Base-by-base conservation (phyloP, 2,329 filamentous ascomycete species). In the Geosmithia morbida region DNA sequence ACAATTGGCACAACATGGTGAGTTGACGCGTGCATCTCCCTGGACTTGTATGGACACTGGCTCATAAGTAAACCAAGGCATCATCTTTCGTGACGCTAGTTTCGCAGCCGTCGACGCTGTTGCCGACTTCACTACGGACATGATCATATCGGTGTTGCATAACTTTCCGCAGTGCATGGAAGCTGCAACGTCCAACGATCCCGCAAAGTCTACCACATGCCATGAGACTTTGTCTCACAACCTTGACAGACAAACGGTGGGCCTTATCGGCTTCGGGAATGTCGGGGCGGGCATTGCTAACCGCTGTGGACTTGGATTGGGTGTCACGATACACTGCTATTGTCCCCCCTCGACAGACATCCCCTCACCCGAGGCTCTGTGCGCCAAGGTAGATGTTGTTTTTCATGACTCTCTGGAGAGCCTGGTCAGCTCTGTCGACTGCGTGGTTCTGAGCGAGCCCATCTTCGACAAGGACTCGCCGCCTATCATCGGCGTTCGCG, bases 51-150 rank as follows among this genome's bases (percentile, higher is more conserved):
- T n/a, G n/a, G n/a, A 18, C 30, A 17, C 39, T 20, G 19, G 37
- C 19, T 19, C 11, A 10, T 7, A 14, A 41, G 2, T 22, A 8
- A n/a, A 11, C 18, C 41, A 22, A 43, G 41, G 19, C 19, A 43
- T 43, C 41, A 16, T 43, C 18, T 87, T 87, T 64, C 87, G 83
- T 68, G 87, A 87, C 62, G 74, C 78, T 2, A 82, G 82, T 1
- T 71, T 78, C 2, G 81, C 83, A 0, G 81, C 81, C 37, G 80
- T 80, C 7, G 83, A 87, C 55, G 77, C 82, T 3, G 83, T 87
- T 1, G 82, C 83, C 46, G 84, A 87, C 60, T 77, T 84, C 51
- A 77, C 81, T n/a, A 68, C 85, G 40, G 80, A 79, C 56, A 72
- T 84, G 54, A 75, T 87, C 53, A 74, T 88, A 45, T 74, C 75